These are phyloP conservation scores for Aurifilum marmelostoma DNA, from an alignment of 2,329 filamentous ascomycete species.

Conservation along the genomic window DNA sequence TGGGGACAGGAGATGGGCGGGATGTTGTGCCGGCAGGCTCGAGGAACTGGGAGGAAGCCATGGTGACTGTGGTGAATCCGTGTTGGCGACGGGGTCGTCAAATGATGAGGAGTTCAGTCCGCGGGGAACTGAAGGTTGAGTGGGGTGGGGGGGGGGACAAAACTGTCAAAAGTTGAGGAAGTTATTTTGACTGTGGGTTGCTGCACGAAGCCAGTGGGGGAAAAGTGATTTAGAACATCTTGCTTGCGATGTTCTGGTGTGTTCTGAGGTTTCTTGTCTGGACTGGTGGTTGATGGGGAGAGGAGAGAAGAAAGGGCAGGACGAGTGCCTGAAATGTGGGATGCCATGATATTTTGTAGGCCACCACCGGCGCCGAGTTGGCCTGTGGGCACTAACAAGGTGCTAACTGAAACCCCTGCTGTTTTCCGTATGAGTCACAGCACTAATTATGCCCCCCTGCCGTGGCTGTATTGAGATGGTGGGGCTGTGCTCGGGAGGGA, in stretches of 20 bases:
- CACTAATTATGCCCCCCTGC: neutral
- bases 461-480: neutral
- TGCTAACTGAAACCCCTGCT: neutral
- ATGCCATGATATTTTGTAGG: conserved; percentile 45
- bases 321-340: conserved; percentile 31
- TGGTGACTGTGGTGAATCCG: conserved; percentile 76
- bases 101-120: conserved; percentile 66
- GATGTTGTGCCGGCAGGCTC: conserved; percentile 60
- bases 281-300: conserved; percentile 42
- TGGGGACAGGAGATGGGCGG: neutral
- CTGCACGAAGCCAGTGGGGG: conserved; percentile 39
- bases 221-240: conserved; percentile 61
- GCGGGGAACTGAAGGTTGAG: conserved; percentile 59
- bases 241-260: conserved; percentile 48
- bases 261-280: conserved; percentile 37
- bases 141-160: conserved; percentile 45
- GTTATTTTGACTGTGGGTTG: conserved; percentile 53
- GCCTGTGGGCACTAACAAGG: neutral
- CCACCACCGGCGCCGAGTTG: neutral
- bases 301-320: conserved; percentile 36
- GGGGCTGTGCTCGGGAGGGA: neutral
- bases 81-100: conserved; percentile 78
- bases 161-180: conserved; percentile 45
- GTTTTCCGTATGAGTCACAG: conserved; percentile 20
- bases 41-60: conserved; percentile 74